Conservation (phyloP, 2,329 filamentous ascomycete genomes). For the Claviceps monticola region DNA sequence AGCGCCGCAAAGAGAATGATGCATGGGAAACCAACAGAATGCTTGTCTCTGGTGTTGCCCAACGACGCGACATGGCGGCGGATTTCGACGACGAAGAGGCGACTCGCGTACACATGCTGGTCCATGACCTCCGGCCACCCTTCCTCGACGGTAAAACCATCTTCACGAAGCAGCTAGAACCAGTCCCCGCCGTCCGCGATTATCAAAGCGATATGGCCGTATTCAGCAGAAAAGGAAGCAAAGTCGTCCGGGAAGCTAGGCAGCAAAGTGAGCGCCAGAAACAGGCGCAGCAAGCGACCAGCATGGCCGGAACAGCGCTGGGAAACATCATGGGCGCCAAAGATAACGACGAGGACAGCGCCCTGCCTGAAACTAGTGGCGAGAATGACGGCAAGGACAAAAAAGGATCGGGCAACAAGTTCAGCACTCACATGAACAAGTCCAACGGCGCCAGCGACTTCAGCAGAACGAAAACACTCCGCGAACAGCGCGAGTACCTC, state of each 20-base stretch:
- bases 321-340: slow-evolving; percentile 95
- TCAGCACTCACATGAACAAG: slow-evolving; percentile 81
- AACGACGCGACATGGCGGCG: slow-evolving; percentile 64
- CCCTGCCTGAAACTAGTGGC: slow-evolving; percentile 60
- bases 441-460: slow-evolving; percentile 77
- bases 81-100: slow-evolving; percentile 89
- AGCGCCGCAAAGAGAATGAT: slow-evolving; percentile 88
- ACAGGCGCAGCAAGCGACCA: slow-evolving; percentile 90
- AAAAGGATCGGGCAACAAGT: slow-evolving; percentile 49
- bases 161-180: slow-evolving; percentile 94
- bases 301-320: slow-evolving; percentile 76
- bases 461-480: slow-evolving; percentile 78
- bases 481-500: slow-evolving; percentile 83
- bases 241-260: slow-evolving; percentile 77
- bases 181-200: slow-evolving; percentile 82
- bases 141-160: slow-evolving; percentile 91
- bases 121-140: slow-evolving; percentile 86
- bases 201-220: slow-evolving; percentile 98
- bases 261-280: slow-evolving; percentile 88
- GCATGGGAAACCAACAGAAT: slow-evolving; percentile 98
- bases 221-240: slow-evolving; percentile 89
- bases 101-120: slow-evolving; percentile 76
- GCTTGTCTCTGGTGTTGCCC: slow-evolving; percentile 90
- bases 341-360: slow-evolving; percentile 85
- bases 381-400: slow-evolving; percentile 44